Evolutionary conservation across 805 yeast species (phyloP).

Genomic region (Candida chauliodis): DNA sequence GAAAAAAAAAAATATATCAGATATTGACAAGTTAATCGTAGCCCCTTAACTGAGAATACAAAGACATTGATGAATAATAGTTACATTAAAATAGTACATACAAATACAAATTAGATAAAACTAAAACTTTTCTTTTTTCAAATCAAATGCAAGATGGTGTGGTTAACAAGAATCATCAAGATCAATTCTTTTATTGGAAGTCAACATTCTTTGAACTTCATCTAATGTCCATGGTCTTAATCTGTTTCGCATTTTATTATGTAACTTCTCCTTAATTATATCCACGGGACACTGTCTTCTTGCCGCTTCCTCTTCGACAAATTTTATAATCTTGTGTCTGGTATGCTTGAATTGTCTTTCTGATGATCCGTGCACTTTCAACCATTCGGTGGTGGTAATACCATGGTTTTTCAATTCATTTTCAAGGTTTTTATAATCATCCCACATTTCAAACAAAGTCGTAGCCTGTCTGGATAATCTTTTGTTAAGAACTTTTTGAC

Average conservation of each 20-base stretch:
- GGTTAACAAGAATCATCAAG: conserved; percentile 16
- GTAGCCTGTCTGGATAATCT: conserved; percentile 26
- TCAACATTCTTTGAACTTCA: conserved; percentile 31
- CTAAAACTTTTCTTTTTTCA: no score
- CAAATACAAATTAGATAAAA: neutral
- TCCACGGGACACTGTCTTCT: conserved; percentile 17
- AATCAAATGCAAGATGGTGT: no score
- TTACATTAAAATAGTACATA: neutral
- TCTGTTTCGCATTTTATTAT: conserved; percentile 26
- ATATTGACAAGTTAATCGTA: no score
- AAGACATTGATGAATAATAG: no score
- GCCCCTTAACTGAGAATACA: no score
- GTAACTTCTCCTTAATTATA: conserved; percentile 22
- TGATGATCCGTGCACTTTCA: conserved; percentile 26
- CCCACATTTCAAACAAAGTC: conserved; percentile 31
- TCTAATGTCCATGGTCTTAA: conserved; percentile 29
- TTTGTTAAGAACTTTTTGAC: conserved; percentile 19
- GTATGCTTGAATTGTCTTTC: conserved; percentile 29
- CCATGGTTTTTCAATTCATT: conserved; percentile 20
- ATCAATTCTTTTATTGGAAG: conserved; percentile 22
- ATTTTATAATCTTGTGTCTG: conserved; percentile 23
- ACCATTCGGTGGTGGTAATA: conserved; percentile 27
- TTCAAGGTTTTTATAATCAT: conserved; percentile 28
- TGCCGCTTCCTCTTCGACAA: conserved; percentile 27
- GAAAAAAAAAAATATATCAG: no score